Base-by-base conservation (phyloP, 176 grass and related monocot species). In the Oryza officinalis region DNA sequence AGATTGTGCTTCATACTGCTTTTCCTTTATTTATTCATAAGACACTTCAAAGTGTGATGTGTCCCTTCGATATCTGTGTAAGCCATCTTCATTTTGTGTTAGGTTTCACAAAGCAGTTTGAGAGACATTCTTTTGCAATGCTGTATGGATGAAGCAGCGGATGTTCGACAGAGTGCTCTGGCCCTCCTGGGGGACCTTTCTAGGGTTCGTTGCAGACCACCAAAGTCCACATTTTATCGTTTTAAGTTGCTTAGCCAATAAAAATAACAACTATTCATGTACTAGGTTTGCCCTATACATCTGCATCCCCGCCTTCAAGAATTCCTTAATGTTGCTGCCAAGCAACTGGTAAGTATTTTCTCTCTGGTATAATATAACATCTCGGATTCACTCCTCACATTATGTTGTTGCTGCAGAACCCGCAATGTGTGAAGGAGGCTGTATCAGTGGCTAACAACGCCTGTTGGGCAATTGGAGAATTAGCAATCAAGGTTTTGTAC, bases 381-480 rank as follows among this genome's bases (percentile, higher is more conserved):
- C 22, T 73, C 15, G 68, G 68, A 61, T 85, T 52, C 40, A 7
- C 76, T 80, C 3, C 78, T 88, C 28, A 94, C 74, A 37, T 28
- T 60, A 69, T 8, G 81, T 88, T 83, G 50, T 65, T 23, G 27
- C 69, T 85, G 83, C 80, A 98, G 96, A 95, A 43, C 65, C 85
- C 89, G 8, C 84, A 87, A 65, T 81, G 68, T 44, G 87, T 98
- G 69, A 98, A 98, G 85, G 96, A 95, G 79, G 91, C 93, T 70
- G 87, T 92, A 14, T 98, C 96, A 49, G 96, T 95, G 20, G 96
- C 96, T 66, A 98, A 98, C 69, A 98, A 98, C 87, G 96, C 96
- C 80, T 98, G 96, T 60, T 98, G 96, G 96, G 96, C 96, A 43
- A 95, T 98, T 81, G 96, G 96, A 81, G 93, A 98, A 92, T 81